phyloP scores from a whole-genome alignment of 495 filamentous ascomycete genomes.

The Neurospora tetrasperma region DNA sequence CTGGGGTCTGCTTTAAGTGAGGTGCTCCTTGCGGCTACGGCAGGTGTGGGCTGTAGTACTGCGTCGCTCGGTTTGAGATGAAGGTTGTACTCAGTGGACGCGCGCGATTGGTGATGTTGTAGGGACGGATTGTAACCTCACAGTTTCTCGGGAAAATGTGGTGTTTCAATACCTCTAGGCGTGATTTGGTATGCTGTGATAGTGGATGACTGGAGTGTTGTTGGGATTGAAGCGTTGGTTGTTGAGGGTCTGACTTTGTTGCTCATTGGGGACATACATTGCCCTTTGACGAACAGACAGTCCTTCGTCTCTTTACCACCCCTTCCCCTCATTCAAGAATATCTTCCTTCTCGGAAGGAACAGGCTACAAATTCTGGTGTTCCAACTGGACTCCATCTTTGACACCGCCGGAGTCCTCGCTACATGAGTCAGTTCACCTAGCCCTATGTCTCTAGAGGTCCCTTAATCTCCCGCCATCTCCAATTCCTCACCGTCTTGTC shows the following conservation, averaged over 20 bases:
- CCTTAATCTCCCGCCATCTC: not conserved
- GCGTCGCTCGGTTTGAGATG: not conserved
- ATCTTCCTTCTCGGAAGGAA: not conserved
- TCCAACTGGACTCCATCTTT: not conserved
- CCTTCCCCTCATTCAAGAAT: not conserved
- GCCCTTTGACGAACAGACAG: not conserved
- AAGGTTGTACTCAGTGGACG: not conserved
- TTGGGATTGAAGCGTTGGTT: no score
- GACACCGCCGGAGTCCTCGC: not conserved
- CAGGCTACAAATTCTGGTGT: no score
- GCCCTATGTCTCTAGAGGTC: no score
- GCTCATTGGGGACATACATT: not conserved
- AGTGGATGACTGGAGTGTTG: no score
- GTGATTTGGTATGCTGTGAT: not conserved
- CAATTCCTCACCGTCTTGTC: not conserved
- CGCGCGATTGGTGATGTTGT: not conserved
- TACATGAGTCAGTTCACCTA: not conserved
- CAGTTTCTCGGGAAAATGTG: not conserved
- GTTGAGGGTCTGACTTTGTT: not conserved
- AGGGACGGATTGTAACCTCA: not conserved
- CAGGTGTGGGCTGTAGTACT: not conserved
- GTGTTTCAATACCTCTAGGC: no score
- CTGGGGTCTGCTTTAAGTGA: no score
- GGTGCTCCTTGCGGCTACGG: not conserved
- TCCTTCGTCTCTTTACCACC: not conserved